phyloP scores from a whole-genome alignment of 257 asterid species.

The Forsythia suspensa region DNA sequence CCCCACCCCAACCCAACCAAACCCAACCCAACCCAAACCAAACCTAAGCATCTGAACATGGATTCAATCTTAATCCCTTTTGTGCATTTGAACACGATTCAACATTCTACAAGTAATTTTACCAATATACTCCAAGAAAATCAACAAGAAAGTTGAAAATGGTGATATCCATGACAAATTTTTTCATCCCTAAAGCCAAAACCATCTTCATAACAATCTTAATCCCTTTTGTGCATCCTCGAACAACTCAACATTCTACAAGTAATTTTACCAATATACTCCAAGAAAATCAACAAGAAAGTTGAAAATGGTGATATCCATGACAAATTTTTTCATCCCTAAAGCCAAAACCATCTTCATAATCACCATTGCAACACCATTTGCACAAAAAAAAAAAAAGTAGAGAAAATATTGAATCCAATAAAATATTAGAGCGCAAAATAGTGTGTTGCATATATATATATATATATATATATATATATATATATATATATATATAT shows the following conservation, averaged over 20 bases:
- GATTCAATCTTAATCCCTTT: background rate
- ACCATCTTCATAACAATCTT: slow-evolving; percentile 33
- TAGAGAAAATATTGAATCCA: too few relatives aligned
- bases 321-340: slow-evolving; percentile 21
- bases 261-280: slow-evolving; percentile 35
- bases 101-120: slow-evolving; percentile 14
- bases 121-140: slow-evolving; percentile 51
- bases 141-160: slow-evolving; percentile 57
- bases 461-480: too few relatives aligned
- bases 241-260: slow-evolving; percentile 19
- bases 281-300: slow-evolving; percentile 49
- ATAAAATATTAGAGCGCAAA: too few relatives aligned
- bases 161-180: slow-evolving; percentile 57
- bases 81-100: slow-evolving; percentile 26
- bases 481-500: too few relatives aligned
- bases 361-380: slow-evolving; percentile 34
- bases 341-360: slow-evolving; percentile 43
- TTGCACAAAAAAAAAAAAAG: slow-evolving; percentile 22
- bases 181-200: slow-evolving; percentile 22
- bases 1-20: too few relatives aligned
- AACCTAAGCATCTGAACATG: too few relatives aligned
- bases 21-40: too few relatives aligned
- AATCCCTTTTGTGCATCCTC: slow-evolving; percentile 15
- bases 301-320: slow-evolving; percentile 74
- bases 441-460: too few relatives aligned